Conservation (phyloP, 192 early-diverging fungal species). For the Umbelopsis sp. region DNA sequence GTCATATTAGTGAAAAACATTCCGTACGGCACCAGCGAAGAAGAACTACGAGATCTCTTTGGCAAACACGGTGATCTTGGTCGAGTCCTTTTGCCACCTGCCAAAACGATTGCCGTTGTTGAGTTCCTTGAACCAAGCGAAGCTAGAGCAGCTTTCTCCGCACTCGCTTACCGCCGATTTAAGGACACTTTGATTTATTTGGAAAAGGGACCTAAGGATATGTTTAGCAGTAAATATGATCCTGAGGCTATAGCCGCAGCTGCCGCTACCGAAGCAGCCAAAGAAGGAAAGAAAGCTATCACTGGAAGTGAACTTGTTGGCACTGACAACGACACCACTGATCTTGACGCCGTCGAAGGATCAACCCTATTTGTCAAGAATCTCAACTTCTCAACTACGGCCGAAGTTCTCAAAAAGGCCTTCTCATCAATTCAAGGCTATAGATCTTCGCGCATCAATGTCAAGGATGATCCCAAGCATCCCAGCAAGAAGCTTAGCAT, state of each 20-base stretch:
- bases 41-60: slow-evolving; percentile 82
- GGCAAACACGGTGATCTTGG: slow-evolving; percentile 88
- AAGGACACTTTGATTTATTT: slow-evolving; percentile 91
- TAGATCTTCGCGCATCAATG: slow-evolving; percentile 78
- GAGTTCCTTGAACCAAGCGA: slow-evolving; percentile 92
- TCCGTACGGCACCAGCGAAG: slow-evolving; percentile 77
- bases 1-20: slow-evolving; percentile 98
- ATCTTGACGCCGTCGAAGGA: slow-evolving; percentile 62
- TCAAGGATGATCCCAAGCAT: slow-evolving; percentile 86
- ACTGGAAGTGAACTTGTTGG: slow-evolving; percentile 43
- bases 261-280: slow-evolving; percentile 34
- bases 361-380: slow-evolving; percentile 96
- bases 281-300: slow-evolving; percentile 42
- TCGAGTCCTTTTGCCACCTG: slow-evolving; percentile 88
- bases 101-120: slow-evolving; percentile 91
- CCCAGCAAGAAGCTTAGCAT: slow-evolving; percentile 79
- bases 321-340: slow-evolving; percentile 30
- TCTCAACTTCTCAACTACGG: slow-evolving; percentile 88
- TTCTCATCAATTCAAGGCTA: slow-evolving; percentile 82
- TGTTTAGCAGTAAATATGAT: slow-evolving; percentile 72
- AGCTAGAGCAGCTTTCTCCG: slow-evolving; percentile 84
- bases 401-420: slow-evolving; percentile 70
- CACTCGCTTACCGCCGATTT: slow-evolving; percentile 90
- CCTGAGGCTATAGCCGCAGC: slow-evolving; percentile 37
- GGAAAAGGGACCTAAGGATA: slow-evolving; percentile 87